phyloP scores from a whole-genome alignment of 2,329 filamentous ascomycete species.

The Aspergillus fijiensis region DNA sequence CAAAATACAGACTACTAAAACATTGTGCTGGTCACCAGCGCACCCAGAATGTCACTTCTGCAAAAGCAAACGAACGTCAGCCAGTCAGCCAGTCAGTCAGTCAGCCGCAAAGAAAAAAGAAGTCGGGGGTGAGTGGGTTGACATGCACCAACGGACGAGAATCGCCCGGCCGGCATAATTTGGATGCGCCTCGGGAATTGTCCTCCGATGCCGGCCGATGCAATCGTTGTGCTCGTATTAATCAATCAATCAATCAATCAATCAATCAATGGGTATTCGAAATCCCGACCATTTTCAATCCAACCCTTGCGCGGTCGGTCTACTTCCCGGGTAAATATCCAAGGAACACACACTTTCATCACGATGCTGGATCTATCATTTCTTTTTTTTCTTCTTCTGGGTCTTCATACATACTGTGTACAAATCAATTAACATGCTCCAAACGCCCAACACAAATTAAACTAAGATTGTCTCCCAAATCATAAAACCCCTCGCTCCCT shows the following conservation, averaged over 20 bases:
- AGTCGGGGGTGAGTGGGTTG: not conserved
- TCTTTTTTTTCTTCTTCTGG: conserved; percentile 1
- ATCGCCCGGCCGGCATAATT: conserved; percentile 9
- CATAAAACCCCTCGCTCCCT: not conserved
- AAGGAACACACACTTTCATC: too few relatives aligned
- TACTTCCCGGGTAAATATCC: too few relatives aligned
- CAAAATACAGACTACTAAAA: not conserved
- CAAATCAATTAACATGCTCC: not conserved
- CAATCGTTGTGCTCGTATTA: not conserved
- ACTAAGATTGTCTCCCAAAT: not conserved
- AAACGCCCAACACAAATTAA: conserved; percentile 2
- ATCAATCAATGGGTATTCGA: not conserved
- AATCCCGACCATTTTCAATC: not conserved
- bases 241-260: not conserved
- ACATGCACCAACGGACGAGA: conserved; percentile 24
- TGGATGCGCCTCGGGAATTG: not conserved
- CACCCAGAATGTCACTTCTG: not conserved
- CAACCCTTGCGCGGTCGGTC: too few relatives aligned
- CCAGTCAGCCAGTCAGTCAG: too few relatives aligned
- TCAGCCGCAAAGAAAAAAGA: too few relatives aligned
- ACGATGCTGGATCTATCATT: not conserved
- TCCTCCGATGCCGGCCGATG: conserved; percentile 32
- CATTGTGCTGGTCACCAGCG: not conserved
- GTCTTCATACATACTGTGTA: not conserved
- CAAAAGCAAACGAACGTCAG: not conserved